Conservation (phyloP, 1,139 yeast species). For the Geotrichum australiense region DNA sequence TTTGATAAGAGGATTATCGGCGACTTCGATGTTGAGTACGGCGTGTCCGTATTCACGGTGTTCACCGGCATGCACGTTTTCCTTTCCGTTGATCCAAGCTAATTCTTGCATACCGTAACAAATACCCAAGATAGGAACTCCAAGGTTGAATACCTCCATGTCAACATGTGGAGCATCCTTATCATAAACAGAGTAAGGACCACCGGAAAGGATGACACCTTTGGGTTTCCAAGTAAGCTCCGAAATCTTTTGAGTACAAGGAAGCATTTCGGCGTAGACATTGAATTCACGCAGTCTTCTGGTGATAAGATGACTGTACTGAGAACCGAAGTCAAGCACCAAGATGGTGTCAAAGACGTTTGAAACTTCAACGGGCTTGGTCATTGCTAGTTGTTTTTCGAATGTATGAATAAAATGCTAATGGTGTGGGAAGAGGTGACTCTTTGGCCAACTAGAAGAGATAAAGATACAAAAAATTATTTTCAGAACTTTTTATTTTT, state of each 20-base stretch:
- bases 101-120: constrained; percentile 99
- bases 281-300: constrained; percentile 97
- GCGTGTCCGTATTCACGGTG: constrained; percentile 99
- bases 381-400: too few species aligned
- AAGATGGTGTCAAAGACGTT: constrained; percentile 89
- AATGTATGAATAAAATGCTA: not conserved
- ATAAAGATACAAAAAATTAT: not conserved
- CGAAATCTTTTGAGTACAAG: constrained; percentile 93
- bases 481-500: not conserved
- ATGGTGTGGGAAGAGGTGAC: constrained; percentile 8
- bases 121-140: constrained; percentile 93
- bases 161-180: constrained; percentile 97
- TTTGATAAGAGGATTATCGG: constrained; percentile 63
- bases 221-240: constrained; percentile 93
- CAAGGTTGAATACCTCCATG: constrained; percentile 80
- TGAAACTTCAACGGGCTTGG: constrained; percentile 47
- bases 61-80: constrained; percentile 88
- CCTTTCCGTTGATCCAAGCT: constrained; percentile 93
- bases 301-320: constrained; percentile 93
- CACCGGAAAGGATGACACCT: constrained; percentile 94
- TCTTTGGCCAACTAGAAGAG: constrained; percentile 6
- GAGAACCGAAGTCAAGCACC: constrained; percentile 97
- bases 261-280: constrained; percentile 98
- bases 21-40: constrained; percentile 67
- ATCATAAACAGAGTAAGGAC: constrained; percentile 96